Percentiles rank a stretch among this genome's conserved stretches.
Conservation (phyloP, 2,329 filamentous ascomycete genomes). For the Madurella fahalii region DNA sequence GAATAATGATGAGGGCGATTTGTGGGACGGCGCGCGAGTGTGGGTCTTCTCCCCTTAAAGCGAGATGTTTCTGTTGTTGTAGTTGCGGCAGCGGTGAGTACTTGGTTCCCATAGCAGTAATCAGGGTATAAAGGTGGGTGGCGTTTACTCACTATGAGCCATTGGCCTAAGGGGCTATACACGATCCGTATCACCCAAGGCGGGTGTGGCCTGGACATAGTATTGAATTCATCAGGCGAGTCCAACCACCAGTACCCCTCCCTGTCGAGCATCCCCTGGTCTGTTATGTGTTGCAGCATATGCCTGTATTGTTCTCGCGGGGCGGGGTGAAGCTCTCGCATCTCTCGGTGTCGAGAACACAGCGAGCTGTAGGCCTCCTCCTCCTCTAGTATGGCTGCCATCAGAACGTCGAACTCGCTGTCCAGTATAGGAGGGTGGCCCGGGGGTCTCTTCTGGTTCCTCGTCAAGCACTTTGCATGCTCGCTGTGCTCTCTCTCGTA, state of each 20-base stretch:
- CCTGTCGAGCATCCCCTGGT: neutral
- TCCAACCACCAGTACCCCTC: slow-evolving; percentile 2
- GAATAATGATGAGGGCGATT: neutral
- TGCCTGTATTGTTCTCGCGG: neutral
- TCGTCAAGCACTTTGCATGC: slow-evolving; percentile 3
- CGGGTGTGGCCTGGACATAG: neutral
- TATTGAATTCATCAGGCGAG: slow-evolving; percentile 1
- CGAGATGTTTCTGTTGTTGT: neutral
- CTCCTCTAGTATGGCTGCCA: neutral
- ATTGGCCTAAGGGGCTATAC: neutral
- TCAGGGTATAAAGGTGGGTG: neutral
- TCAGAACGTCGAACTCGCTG: slow-evolving; percentile 4
- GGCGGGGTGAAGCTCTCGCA: slow-evolving; percentile 3
- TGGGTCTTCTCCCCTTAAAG: neutral
- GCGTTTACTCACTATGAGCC: slow-evolving; percentile 4
- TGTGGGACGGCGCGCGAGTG: slow-evolving; percentile 2
- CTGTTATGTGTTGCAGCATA: neutral
- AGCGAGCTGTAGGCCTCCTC: neutral
- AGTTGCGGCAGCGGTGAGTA: neutral
- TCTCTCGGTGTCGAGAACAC: neutral
- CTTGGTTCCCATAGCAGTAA: neutral
- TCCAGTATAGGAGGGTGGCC: neutral
- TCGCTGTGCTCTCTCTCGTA: neutral
- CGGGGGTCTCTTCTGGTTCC: slow-evolving; percentile 8
- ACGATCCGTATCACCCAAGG: neutral